Evolutionary conservation across 805 yeast genomes (phyloP), one percentile per base, ranked within the genome.

Genomic region (Saccharomycopsis oosterbeekiorum): DNA sequence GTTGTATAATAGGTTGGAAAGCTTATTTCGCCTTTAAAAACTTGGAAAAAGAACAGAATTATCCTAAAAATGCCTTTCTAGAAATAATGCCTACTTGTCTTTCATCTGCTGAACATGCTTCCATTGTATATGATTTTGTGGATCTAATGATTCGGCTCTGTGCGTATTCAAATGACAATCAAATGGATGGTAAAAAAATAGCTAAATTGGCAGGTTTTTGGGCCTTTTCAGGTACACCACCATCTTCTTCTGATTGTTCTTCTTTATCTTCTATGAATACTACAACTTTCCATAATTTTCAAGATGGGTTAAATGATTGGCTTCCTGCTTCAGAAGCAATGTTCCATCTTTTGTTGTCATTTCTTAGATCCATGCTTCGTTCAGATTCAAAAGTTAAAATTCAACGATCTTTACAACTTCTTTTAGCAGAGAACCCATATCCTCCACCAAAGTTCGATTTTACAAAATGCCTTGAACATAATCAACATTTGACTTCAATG

Each of bases 1-100:
- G 82, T 63, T 89, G 91, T 65, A 78, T 91, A 37, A 84, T 91
- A 54, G 94, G 96, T 0, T 90, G 96, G 96, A 86, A 85, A 60
- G 83, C 89, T 0, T 91, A 91, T 71, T 76, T 84, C 29, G 82
- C 84, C 61, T 91, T 86, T 70, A 84, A 80, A 66, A 75, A 80
- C 24, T 75, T 80, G 57, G 96, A 90, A 69, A 76, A 77, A 47
- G 85, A 84, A 60, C 82, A 83, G 1, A 81, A 83, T 6, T 88
- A 77, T 68, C 91, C 94, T 0, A 79, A 81, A 66, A 81, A 80
- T 64, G 89, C 96, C 0, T 91, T 91, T 69, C 73, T 88, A 54
- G 85, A 85, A 58, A 81, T 87, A 61, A 88, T 91, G 89, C 97
- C 97, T 1, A 84, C 84, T 64, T 88, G 96, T 71, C 76, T 89